Conservation (phyloP, 1,139 yeast genomes). For the Kodamaea sp. region DNA sequence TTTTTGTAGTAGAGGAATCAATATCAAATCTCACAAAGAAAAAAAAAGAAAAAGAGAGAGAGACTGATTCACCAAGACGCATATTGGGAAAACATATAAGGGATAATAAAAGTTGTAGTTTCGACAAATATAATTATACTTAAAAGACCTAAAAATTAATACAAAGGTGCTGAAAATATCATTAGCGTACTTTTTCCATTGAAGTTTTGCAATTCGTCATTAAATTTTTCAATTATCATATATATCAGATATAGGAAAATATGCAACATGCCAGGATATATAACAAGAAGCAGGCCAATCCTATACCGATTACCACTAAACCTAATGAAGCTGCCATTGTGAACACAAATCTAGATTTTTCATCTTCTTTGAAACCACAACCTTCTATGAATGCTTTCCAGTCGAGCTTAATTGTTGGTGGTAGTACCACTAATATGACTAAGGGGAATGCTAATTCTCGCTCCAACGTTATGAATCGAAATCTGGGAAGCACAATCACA, state of each 20-base stretch:
- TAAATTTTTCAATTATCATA: no score
- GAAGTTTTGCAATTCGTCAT: no score
- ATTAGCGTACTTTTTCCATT: no score
- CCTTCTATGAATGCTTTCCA: constrained; percentile 11
- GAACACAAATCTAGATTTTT: constrained; percentile 4
- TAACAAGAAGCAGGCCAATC: constrained; percentile 8
- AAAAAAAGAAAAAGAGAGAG: no score
- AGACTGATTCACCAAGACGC: no score
- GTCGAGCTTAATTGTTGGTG: constrained; percentile 11
- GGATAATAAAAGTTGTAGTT: no score
- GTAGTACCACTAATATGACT: not conserved
- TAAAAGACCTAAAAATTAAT: no score
- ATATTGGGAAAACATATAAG: no score
- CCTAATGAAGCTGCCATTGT: not conserved
- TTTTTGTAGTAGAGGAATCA: no score
- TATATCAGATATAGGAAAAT: not conserved
- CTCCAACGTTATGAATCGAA: constrained; percentile 12
- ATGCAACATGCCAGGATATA: constrained; percentile 33
- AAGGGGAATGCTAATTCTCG: not conserved
- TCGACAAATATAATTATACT: no score
- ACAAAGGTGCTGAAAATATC: no score
- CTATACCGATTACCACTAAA: not conserved
- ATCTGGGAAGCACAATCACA: constrained; percentile 18
- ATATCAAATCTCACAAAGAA: no score
- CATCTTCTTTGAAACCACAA: constrained; percentile 2